phyloP scores from a whole-genome alignment of 2,329 filamentous ascomycete species.

The Aphanocladium album region DNA sequence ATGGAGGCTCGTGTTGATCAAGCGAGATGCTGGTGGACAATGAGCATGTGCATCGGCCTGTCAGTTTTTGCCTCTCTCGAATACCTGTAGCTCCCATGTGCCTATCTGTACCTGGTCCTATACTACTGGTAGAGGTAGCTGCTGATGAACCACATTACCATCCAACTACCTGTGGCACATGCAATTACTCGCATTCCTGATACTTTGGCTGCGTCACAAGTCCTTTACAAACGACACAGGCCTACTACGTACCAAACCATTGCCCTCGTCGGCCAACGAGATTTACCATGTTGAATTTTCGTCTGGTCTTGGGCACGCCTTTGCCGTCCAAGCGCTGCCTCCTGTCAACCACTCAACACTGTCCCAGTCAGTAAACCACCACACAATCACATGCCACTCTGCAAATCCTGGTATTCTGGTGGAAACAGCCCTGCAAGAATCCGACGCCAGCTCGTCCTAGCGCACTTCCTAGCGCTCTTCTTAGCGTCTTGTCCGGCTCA shows the following conservation, averaged over 20 bases:
- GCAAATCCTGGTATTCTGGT: not conserved
- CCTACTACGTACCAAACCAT: not conserved
- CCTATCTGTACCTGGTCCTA: no score
- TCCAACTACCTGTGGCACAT: not conserved
- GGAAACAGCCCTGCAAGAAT: not conserved
- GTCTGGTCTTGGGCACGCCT: not conserved
- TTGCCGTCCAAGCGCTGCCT: not conserved
- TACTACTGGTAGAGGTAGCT: no score
- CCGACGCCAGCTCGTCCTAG: not conserved
- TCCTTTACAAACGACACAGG: not conserved
- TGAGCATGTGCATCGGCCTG: not conserved
- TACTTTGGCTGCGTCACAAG: not conserved
- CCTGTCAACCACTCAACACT: no score
- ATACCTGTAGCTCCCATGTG: no score
- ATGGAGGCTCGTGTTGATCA: not conserved
- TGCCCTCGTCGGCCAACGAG: not conserved
- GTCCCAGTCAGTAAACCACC: no score
- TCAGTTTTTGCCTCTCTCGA: no score
- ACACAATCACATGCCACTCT: constrained; percentile 2
- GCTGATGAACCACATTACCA: not conserved
- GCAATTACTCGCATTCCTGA: not conserved
- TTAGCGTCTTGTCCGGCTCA: not conserved
- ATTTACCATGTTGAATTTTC: not conserved
- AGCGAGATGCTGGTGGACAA: not conserved
- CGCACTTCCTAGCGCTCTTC: not conserved